Conservation (phyloP, 192 early-diverging fungal species). For the Backusella macrospora region DNA sequence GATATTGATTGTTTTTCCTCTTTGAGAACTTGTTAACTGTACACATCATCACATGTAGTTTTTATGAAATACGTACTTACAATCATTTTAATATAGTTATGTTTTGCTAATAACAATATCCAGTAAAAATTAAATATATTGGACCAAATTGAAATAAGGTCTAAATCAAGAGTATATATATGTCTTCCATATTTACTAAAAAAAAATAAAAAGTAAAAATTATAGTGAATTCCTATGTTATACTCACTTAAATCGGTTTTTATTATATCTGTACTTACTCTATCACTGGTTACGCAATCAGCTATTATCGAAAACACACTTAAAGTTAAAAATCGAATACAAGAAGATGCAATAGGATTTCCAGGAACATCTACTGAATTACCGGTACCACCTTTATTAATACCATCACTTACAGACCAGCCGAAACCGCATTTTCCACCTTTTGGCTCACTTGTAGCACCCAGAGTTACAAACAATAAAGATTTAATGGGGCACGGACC, state of each 20-base stretch:
- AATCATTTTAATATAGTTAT: background rate
- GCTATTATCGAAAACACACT: background rate
- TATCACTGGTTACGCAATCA: background rate
- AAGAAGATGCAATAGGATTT: background rate
- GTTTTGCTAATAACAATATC: background rate
- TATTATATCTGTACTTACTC: background rate
- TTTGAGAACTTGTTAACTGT: background rate
- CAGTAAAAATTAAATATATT: background rate
- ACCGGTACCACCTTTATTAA: background rate
- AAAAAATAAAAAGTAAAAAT: no score
- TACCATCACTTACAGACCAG: background rate
- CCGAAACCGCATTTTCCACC: background rate
- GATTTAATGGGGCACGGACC: background rate
- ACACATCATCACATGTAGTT: background rate
- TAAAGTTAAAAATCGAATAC: background rate
- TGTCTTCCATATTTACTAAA: background rate
- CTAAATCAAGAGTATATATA: background rate
- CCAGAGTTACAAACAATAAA: background rate
- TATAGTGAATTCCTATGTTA: background rate
- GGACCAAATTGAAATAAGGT: background rate
- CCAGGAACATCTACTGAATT: background rate
- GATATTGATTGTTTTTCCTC: background rate
- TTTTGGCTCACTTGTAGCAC: constrained; percentile 8
- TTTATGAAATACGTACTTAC: no score
- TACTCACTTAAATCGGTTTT: background rate